Conservation (phyloP, 163 green algal species). For the Prototheca stagnorum region DNA sequence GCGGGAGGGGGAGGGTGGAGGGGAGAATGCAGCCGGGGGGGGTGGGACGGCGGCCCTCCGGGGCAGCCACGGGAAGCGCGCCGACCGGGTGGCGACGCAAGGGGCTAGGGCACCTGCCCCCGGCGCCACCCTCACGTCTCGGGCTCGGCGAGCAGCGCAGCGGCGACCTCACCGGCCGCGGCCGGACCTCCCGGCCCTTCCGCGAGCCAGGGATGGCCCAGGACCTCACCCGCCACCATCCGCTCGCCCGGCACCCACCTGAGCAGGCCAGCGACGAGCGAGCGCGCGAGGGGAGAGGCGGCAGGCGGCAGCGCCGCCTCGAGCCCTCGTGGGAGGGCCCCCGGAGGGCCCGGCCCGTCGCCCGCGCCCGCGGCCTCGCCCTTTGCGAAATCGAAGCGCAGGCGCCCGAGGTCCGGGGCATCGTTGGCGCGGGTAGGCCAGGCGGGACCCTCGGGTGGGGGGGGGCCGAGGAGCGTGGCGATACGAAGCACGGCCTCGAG, state of each 20-base stretch:
- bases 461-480: constrained; percentile 4
- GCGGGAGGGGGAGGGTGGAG: no score
- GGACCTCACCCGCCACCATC: neutral
- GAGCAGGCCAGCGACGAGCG: constrained; percentile 11
- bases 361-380: neutral
- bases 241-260: constrained; percentile 12
- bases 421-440: no score
- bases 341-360: neutral
- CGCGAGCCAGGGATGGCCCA: neutral
- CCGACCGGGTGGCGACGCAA: no score
- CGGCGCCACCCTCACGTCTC: neutral
- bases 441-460: no score
- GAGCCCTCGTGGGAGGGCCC: neutral
- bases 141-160: neutral
- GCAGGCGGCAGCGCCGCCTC: neutral
- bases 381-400: constrained; percentile 8
- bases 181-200: neutral
- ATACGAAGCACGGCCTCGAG: constrained; percentile 16
- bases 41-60: no score
- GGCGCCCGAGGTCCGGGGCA: constrained; percentile 25
- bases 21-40: no score
- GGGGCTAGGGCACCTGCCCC: neutral
- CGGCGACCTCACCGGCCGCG: neutral
- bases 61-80: no score
- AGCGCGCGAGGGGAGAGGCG: neutral